Base-by-base conservation (phyloP, 345 rosid species). In the Cardamine chenopodiifolia region DNA sequence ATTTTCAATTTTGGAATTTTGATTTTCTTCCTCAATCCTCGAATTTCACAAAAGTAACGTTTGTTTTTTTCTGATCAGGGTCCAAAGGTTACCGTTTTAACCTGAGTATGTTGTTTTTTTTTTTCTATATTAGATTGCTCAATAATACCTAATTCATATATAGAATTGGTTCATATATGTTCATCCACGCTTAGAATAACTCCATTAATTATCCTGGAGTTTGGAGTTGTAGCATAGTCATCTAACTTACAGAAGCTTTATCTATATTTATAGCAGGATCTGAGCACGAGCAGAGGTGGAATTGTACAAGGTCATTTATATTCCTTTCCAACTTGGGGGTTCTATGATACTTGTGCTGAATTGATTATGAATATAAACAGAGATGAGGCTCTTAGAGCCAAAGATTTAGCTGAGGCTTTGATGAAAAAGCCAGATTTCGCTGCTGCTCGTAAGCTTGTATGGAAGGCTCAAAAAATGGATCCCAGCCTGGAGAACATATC, bases 341-440 rank as follows among this genome's bases (percentile, higher is more conserved):
- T 71, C 14, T 65, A 49, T 71, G 75, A 35, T 71, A 64, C 70
- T 32, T 70, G 53, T 62, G 44, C 17, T 63, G 61, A 34, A 15
- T 20, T 66, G 75, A 45, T 34, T 42, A 95, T 92, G 99, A 92
- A 79, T 54, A 81, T 89, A 82, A 90, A 95, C 75, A 92, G 85
- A 76, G 98, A 90, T 66, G 99, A 92, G 89, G 99, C 99, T 73
- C 53, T 89, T 60, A 88, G 94, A 78, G 92, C 92, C 77, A 89
- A 78, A 81, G 84, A 23, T 8, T 62, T 87, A 42, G 99, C 99
- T 1, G 94, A 86, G 81, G 78, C 49, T 53, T 85, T 82, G 79
- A 85, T 95, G 97, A 80, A 79, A 62, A 84, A 68, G 61, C 63
- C 79, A 57, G 92, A 95, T 49, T 95, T 87, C 76, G 34, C 42